A percentile compares a stretch with the other conserved stretches of the same genome.
Evolutionary conservation across 345 rosid genomes (phyloP).

Genomic region (Boechera divaricarpa): DNA sequence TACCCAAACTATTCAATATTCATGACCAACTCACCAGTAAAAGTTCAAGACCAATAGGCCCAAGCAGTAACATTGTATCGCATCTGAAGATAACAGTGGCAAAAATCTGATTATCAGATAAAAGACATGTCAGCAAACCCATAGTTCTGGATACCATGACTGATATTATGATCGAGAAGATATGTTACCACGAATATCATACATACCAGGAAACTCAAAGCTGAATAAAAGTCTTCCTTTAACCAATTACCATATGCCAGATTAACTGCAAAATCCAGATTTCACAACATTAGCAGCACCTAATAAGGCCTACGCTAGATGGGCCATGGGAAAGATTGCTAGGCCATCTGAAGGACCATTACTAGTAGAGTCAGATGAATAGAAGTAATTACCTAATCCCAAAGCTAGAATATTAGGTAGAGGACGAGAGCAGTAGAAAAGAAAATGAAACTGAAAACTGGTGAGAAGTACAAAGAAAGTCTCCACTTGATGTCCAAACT

Average conservation of each 20-base stretch:
- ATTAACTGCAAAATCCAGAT: slow-evolving; percentile 63
- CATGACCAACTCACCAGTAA: slow-evolving; percentile 68
- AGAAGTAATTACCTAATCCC: slow-evolving; percentile 72
- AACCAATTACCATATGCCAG: slow-evolving; percentile 86
- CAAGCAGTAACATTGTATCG: slow-evolving; percentile 76
- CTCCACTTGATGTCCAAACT: slow-evolving; percentile 93
- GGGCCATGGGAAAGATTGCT: slow-evolving; percentile 11
- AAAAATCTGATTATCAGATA: slow-evolving; percentile 62
- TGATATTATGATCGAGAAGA: not conserved
- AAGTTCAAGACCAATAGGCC: slow-evolving; percentile 79
- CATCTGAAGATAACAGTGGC: slow-evolving; percentile 81
- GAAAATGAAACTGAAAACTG: slow-evolving; percentile 85
- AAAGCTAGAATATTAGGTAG: slow-evolving; percentile 89
- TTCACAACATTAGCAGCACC: slow-evolving; percentile 35
- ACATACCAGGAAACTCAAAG: slow-evolving; percentile 83
- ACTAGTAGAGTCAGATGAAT: slow-evolving; percentile 21
- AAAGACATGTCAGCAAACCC: slow-evolving; percentile 32
- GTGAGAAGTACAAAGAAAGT: slow-evolving; percentile 87
- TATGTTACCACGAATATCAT: slow-evolving; percentile 10
- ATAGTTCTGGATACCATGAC: slow-evolving; percentile 23
- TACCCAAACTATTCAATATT: not conserved
- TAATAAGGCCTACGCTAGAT: slow-evolving; percentile 6
- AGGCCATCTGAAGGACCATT: slow-evolving; percentile 13
- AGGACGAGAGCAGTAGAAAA: slow-evolving; percentile 92
- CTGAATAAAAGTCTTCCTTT: slow-evolving; percentile 62